Base-by-base conservation (phyloP, 129 eudicot genomes). In the Arctium minus region DNA sequence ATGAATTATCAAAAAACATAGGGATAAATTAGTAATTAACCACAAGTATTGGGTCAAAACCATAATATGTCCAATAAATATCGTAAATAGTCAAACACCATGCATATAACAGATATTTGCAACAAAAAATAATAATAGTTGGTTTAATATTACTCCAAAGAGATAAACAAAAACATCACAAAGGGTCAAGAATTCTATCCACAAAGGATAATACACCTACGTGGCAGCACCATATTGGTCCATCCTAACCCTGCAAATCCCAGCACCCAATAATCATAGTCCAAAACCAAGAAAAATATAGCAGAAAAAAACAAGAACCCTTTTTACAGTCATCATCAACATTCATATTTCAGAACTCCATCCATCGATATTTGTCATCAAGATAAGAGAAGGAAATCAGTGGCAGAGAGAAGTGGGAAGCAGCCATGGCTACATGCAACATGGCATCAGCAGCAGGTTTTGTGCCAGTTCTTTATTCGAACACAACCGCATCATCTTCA, bases 351-450 rank as follows among this genome's bases (percentile, higher is more conserved):
- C 74, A 12, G 2, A 70, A 30, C 35, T 30, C 39, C 18, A 70
- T 10, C 2, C 2, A n/a, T 60, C 68, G 0, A 60, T 60, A 5
- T 70, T 32, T 32, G 74, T 33, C n/a, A 13, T 70, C 74, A 27
- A 33, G 74, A 70, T 70, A 70, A 70, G 39, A 70, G 74, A 31
- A 70, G 22, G 74, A 70, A 32, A 70, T 70, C 42, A 70, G 74
- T 70, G 74, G 42, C 74, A 70, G n/a, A 32, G 39, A 69, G 39
- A 70, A 70, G 18, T 70, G 8, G n/a, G 74, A 67, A 22, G 33
- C 33, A 70, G 39, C 74, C 74, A 70, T 70, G 74, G 38, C 74
- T 70, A 70, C 74, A 70, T 70, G 74, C 74, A 70, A 70, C 74
- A 32, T 70, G 74, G 74, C 74, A 8, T 31, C 74, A 27, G 74